Evolutionary conservation across 495 filamentous ascomycete species (phyloP), one percentile per base, ranked within the genome.

Genomic region (Lepidopterella palustris): DNA sequence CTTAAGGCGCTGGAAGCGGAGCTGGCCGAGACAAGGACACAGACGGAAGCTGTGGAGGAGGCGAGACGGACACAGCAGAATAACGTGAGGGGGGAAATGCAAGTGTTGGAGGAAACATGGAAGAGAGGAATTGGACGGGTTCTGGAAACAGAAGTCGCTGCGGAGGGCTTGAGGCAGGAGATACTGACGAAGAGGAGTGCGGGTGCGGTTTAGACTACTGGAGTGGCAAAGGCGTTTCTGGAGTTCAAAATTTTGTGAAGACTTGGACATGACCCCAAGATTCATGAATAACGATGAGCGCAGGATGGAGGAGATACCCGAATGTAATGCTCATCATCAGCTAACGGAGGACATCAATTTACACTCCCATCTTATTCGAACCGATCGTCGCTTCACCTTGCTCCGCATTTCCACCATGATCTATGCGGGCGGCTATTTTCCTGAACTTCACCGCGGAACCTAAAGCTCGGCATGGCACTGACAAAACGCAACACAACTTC

Each of bases 1-100:
- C 75, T 97, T 52, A 77, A 80, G 15, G 73, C 67, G 3, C 61
- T 95, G n/a, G 92, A 97, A 78, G 79, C 77, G 60, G 90, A 96
- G 61, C 75, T 98, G 63, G 86, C 81, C 18, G 80, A 76, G 27
- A 72, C 76, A 24, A 85, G 83, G 74, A 74, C 76, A 57, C 79
- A 85, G 67, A 78, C 86, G 55, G 89, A 93, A 71, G 68, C 79
- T 23, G 75, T 90, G 2, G 90, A 89, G 61, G 79, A 85, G 66
- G 78, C 81, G 70, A 78, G 93, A 42, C 85, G 86, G 68, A 73
- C 78, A 10, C 78, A 77, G 45, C 92, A 97, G 78, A 83, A 87
- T 53, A 79, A 75, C 51, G 84, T 80, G 2, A 77, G 78, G 53
- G 84, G 82, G 2, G 89, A 92, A 77, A 66, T 96, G 57, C 70